Percentiles rank a stretch among this genome's conserved stretches.
Conservation (phyloP, 2,329 filamentous ascomycete genomes). For the Salinomyces thailandicus region DNA sequence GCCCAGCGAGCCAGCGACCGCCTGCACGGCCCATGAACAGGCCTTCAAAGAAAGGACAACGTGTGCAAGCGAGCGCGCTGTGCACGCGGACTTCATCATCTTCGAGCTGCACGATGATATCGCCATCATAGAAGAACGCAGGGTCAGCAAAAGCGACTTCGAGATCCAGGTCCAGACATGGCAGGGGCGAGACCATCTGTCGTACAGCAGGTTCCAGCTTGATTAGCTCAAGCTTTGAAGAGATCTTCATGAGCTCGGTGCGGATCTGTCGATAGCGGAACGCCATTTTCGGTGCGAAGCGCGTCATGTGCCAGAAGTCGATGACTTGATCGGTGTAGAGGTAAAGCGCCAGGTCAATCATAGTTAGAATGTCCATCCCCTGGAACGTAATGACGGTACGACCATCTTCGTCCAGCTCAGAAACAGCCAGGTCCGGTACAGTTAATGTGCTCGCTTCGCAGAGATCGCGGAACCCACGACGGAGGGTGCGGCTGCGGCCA, state of each 20-base stretch:
- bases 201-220: constrained; percentile 68
- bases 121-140: constrained; percentile 65
- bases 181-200: constrained; percentile 56
- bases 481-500: constrained; percentile 60
- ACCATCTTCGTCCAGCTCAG: constrained; percentile 43
- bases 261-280: constrained; percentile 70
- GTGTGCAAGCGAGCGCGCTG: constrained; percentile 64
- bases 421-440: constrained; percentile 49
- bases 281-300: constrained; percentile 53
- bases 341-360: constrained; percentile 72
- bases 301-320: constrained; percentile 77
- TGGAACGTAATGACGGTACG: constrained; percentile 54
- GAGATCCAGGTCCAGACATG: constrained; percentile 59
- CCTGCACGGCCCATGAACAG: constrained; percentile 80
- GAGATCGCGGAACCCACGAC: constrained; percentile 50
- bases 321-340: constrained; percentile 69
- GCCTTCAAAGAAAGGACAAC: constrained; percentile 86
- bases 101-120: constrained; percentile 68
- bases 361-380: constrained; percentile 62
- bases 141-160: constrained; percentile 56
- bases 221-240: constrained; percentile 57
- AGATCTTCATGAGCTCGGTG: constrained; percentile 77
- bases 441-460: constrained; percentile 45
- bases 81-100: constrained; percentile 61
- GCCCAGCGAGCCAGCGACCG: constrained; percentile 62